Evolutionary conservation across 441 rosid genomes (phyloP).

Genomic region (Populus hybrid): DNA sequence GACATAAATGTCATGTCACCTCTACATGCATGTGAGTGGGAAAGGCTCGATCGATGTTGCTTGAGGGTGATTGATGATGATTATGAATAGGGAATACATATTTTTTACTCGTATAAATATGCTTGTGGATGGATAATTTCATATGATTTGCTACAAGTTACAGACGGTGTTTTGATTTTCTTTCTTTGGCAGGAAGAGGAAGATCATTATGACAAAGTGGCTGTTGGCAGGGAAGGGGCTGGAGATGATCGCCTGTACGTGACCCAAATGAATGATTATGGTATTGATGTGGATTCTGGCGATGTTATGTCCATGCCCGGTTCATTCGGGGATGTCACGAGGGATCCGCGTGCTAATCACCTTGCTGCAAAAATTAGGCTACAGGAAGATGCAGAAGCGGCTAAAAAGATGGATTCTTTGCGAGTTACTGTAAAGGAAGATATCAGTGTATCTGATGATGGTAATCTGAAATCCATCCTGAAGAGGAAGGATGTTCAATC

Average conservation of each 20-base stretch:
- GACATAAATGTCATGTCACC: not conserved
- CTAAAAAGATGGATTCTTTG: constrained; percentile 55
- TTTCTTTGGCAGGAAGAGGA: constrained; percentile 70
- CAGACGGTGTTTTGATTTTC: not conserved
- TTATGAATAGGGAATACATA: not conserved
- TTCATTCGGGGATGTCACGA: constrained; percentile 35
- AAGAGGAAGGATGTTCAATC: constrained; percentile 49
- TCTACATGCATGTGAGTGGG: no score
- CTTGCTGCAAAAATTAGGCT: constrained; percentile 67
- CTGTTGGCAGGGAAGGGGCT: constrained; percentile 52
- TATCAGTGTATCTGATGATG: constrained; percentile 26
- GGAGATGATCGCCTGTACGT: constrained; percentile 51
- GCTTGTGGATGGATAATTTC: not conserved
- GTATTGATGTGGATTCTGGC: constrained; percentile 45
- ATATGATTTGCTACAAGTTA: not conserved
- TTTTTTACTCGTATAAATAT: not conserved
- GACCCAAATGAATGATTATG: constrained; percentile 53
- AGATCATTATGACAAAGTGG: constrained; percentile 71
- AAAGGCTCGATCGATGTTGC: no score
- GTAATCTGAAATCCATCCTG: constrained; percentile 57
- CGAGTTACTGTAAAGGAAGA: constrained; percentile 33
- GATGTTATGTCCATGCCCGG: constrained; percentile 52
- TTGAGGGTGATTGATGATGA: not conserved
- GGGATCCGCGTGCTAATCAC: constrained; percentile 83
- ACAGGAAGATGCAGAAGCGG: constrained; percentile 80